These are phyloP conservation scores for Gentiana macrophylla DNA, from an alignment of 257 asterid genomes.

Conservation along the genomic window DNA sequence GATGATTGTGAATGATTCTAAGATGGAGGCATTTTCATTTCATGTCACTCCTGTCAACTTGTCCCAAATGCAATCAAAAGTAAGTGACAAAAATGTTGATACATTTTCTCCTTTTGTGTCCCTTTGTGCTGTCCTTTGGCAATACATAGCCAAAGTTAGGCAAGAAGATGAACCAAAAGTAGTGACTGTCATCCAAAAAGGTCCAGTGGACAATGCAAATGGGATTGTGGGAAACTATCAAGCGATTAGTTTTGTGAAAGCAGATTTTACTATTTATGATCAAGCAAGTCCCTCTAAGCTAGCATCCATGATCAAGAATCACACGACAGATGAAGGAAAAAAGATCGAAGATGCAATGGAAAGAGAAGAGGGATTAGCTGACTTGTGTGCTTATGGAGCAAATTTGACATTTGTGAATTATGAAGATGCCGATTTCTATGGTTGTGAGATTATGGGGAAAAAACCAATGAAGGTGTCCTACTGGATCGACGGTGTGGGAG, in stretches of 20 bases:
- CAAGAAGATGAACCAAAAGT: slow-evolving; percentile 31
- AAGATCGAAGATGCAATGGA: slow-evolving; percentile 43
- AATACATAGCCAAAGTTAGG: slow-evolving; percentile 40
- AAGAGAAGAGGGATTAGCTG: slow-evolving; percentile 36
- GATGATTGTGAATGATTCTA: slow-evolving; percentile 26
- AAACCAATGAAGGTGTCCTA: slow-evolving; percentile 39
- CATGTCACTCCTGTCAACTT: slow-evolving; percentile 26
- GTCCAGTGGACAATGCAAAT: not conserved
- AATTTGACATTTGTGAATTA: slow-evolving; percentile 53
- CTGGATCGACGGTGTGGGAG: slow-evolving; percentile 59
- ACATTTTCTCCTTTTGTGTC: slow-evolving; percentile 43
- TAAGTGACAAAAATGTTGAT: slow-evolving; percentile 11
- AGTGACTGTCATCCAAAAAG: slow-evolving; percentile 43
- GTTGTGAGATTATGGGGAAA: slow-evolving; percentile 35
- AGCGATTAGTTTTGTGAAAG: slow-evolving; percentile 40
- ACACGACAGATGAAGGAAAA: slow-evolving; percentile 26
- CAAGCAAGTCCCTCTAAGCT: slow-evolving; percentile 40
- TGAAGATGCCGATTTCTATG: slow-evolving; percentile 43
- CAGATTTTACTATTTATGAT: slow-evolving; percentile 18
- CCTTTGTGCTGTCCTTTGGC: slow-evolving; percentile 59
- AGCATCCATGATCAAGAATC: slow-evolving; percentile 31
- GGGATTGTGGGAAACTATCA: slow-evolving; percentile 35
- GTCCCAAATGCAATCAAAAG: slow-evolving; percentile 28
- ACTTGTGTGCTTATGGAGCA: slow-evolving; percentile 62
- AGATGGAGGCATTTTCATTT: slow-evolving; percentile 50